phyloP scores from a whole-genome alignment of 2,329 filamentous ascomycete genomes.

The Zalaria obscura region DNA sequence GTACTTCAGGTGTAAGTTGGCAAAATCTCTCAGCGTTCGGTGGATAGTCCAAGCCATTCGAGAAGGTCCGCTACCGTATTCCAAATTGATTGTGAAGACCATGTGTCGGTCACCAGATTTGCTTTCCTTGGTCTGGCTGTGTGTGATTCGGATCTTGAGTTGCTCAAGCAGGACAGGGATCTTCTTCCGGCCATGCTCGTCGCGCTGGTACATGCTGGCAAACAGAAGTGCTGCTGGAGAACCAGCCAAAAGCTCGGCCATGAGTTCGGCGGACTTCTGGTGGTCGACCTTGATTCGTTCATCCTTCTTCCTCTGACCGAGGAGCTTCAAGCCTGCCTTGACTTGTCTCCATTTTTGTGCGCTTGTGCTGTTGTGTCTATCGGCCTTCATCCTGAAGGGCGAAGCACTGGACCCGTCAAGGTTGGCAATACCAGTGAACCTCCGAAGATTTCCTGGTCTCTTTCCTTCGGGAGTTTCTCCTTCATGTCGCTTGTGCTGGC shows the following conservation, averaged over 20 bases:
- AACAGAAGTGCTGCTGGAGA: constrained; percentile 87
- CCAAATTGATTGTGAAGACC: constrained; percentile 80
- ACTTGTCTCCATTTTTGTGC: constrained; percentile 86
- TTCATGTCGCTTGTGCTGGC: constrained; percentile 4
- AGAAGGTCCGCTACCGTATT: constrained; percentile 90
- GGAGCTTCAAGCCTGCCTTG: constrained; percentile 73
- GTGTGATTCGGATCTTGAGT: constrained; percentile 73
- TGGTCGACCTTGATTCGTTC: constrained; percentile 78
- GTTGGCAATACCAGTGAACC: constrained; percentile 31
- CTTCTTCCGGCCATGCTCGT: constrained; percentile 87
- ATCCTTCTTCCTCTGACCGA: constrained; percentile 68
- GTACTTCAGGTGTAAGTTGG: constrained; percentile 87
- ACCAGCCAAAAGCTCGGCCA: constrained; percentile 86
- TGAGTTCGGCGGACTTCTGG: constrained; percentile 87
- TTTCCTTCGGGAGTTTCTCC: constrained; percentile 19
- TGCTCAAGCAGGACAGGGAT: constrained; percentile 94
- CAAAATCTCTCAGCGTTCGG: constrained; percentile 75
- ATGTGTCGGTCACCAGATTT: constrained; percentile 53
- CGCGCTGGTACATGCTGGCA: constrained; percentile 93
- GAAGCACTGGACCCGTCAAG: constrained; percentile 20
- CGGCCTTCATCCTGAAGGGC: constrained; percentile 28
- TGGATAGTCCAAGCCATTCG: constrained; percentile 95
- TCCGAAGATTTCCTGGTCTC: constrained; percentile 29
- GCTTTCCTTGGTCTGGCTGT: constrained; percentile 58
- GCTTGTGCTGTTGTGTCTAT: constrained; percentile 32